phyloP scores from a whole-genome alignment of 805 yeast species.

The Yarrowia hollandica region DNA sequence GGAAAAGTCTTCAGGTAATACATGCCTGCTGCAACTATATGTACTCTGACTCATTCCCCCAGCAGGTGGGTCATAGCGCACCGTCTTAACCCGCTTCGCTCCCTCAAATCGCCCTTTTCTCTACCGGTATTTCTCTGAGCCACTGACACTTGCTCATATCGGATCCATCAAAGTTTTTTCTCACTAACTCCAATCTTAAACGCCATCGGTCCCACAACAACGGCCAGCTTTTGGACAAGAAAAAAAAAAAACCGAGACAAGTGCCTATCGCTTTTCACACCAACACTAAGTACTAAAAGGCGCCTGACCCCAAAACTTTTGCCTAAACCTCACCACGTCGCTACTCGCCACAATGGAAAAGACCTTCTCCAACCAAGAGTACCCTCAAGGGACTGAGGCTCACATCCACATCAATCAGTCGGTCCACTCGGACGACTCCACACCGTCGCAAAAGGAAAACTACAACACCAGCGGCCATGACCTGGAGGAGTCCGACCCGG shows the following conservation, averaged over 20 bases:
- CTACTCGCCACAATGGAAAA: slow-evolving; percentile 6
- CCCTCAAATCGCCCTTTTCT: background rate
- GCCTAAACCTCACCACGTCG: no score
- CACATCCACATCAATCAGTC: slow-evolving; percentile 10
- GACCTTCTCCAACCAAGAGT: background rate
- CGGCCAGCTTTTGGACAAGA: background rate
- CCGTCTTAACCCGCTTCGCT: background rate
- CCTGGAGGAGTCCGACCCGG: slow-evolving; percentile 28
- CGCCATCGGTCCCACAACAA: slow-evolving; percentile 19
- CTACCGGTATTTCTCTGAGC: background rate
- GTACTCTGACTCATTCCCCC: slow-evolving; percentile 27
- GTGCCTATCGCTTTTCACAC: background rate
- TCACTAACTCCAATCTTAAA: slow-evolving; percentile 13
- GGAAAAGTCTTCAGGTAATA: slow-evolving; percentile 19
- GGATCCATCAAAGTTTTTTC: background rate
- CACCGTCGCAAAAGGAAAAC: slow-evolving; percentile 9
- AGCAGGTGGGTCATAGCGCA: background rate
- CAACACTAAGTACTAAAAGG: slow-evolving; percentile 7
- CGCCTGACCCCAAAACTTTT: no score
- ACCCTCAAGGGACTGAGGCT: slow-evolving; percentile 2
- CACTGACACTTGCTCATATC: background rate
- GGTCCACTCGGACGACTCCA: background rate
- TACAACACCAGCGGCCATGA: slow-evolving; percentile 20
- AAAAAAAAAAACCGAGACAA: background rate
- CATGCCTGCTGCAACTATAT: slow-evolving; percentile 23